Conservation (phyloP, 805 yeast genomes). For the Yarrowia sp. region DNA sequence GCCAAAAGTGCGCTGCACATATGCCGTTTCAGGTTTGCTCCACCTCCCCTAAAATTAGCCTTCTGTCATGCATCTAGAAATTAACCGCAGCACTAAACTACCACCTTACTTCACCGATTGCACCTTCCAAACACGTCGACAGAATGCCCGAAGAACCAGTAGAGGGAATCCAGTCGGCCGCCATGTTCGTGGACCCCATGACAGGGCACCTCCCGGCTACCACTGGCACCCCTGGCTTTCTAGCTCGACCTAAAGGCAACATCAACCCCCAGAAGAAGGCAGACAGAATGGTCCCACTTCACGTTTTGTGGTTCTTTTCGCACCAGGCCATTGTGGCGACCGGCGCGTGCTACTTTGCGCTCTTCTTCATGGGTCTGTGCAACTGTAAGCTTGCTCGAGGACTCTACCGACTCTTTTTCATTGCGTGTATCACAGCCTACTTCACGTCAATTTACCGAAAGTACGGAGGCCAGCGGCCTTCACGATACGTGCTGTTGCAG, state of each 20-base stretch:
- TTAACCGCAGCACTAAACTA: constrained; percentile 19
- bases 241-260: not conserved
- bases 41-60: not conserved
- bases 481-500: constrained; percentile 13
- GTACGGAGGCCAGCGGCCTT: constrained; percentile 27
- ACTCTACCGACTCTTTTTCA: constrained; percentile 59
- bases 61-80: constrained; percentile 12
- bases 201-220: constrained; percentile 17
- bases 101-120: not conserved
- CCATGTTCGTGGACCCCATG: constrained; percentile 26
- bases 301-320: constrained; percentile 18
- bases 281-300: constrained; percentile 13
- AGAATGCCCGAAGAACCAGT: constrained; percentile 5
- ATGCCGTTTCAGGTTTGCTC: constrained; percentile 1
- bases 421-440: constrained; percentile 37
- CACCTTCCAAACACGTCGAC: not conserved
- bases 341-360: constrained; percentile 2
- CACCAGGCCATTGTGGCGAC: constrained; percentile 19
- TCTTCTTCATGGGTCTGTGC: not conserved
- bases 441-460: constrained; percentile 3
- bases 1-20: not conserved
- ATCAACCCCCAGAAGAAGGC: constrained; percentile 10
- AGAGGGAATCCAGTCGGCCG: constrained; percentile 1
- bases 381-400: constrained; percentile 19
- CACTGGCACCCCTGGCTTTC: constrained; percentile 6